Evolutionary conservation across 2,329 filamentous ascomycete genomes (phyloP).

Genomic region (Fusarium sacchari): DNA sequence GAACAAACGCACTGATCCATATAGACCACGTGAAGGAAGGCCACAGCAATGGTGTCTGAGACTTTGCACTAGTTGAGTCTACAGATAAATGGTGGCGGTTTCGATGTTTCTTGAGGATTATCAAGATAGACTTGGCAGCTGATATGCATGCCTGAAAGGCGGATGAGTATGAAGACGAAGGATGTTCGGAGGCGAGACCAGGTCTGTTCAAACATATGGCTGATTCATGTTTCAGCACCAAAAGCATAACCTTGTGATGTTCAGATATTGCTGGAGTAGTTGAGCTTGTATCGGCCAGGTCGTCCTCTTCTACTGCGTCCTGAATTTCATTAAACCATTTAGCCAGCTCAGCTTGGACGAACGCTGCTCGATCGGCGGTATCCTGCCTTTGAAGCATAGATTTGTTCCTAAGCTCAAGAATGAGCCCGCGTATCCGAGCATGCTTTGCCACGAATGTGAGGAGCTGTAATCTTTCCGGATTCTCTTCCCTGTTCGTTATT

Average conservation of each 20-base stretch:
- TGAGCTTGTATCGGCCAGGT: constrained; percentile 6
- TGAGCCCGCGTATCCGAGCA: constrained; percentile 59
- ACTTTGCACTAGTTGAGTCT: constrained; percentile 6
- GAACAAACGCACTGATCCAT: constrained; percentile 63
- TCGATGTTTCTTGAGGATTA: constrained; percentile 48
- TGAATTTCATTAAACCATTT: constrained; percentile 66
- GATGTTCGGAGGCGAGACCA: constrained; percentile 56
- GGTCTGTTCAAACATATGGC: constrained; percentile 62
- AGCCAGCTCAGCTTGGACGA: constrained; percentile 59
- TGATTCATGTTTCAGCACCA: constrained; percentile 59
- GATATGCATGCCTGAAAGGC: constrained; percentile 63
- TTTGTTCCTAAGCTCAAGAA: constrained; percentile 64
- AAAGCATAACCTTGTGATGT: constrained; percentile 54
- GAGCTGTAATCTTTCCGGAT: constrained; percentile 47
- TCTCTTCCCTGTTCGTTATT: constrained; percentile 22
- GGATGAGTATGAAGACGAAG: constrained; percentile 56
- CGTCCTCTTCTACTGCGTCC: constrained; percentile 56
- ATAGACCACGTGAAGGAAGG: constrained; percentile 63
- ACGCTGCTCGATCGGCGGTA: constrained; percentile 53
- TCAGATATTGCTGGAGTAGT: constrained; percentile 38
- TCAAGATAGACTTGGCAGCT: constrained; percentile 59
- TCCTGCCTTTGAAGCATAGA: constrained; percentile 57
- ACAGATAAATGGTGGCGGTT: constrained; percentile 19
- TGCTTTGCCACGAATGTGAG: constrained; percentile 57
- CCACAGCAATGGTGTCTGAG: constrained; percentile 54